These are phyloP conservation scores for Laguncularia racemosa DNA, from an alignment of 345 rosid species.

Conservation along the genomic window DNA sequence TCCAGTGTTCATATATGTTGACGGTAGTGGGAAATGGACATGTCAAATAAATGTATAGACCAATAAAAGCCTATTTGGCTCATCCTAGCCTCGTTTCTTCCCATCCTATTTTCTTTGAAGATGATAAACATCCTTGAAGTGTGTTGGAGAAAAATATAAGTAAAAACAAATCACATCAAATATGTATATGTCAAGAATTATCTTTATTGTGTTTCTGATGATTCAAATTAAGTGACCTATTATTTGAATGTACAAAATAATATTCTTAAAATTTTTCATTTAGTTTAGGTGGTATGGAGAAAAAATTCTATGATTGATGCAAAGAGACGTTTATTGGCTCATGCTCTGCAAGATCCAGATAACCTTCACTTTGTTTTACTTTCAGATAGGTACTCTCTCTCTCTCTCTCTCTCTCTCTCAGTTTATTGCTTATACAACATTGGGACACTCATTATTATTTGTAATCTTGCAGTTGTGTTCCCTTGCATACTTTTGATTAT, in stretches of 20 bases:
- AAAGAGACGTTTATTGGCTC: slow-evolving; percentile 72
- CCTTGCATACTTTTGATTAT: slow-evolving; percentile 75
- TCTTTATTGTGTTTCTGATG: not conserved
- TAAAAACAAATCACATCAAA: too few relatives aligned
- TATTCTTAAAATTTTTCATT: not conserved
- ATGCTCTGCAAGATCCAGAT: slow-evolving; percentile 77
- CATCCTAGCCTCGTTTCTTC: too few relatives aligned
- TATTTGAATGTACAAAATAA: not conserved
- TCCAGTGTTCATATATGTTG: too few relatives aligned
- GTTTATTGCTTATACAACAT: not conserved
- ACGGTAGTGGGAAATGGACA: too few relatives aligned
- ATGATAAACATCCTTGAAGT: too few relatives aligned
- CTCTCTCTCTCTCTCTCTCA: slow-evolving; percentile 6
- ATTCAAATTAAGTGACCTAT: not conserved
- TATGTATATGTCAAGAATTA: too few relatives aligned
- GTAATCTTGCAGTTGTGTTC: slow-evolving; percentile 67
- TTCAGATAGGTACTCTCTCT: slow-evolving; percentile 68
- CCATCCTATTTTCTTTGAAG: too few relatives aligned
- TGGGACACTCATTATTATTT: slow-evolving; percentile 6
- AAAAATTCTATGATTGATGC: slow-evolving; percentile 95
- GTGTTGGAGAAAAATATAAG: too few relatives aligned
- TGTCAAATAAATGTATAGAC: too few relatives aligned
- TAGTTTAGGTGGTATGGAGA: slow-evolving; percentile 77
- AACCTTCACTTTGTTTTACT: slow-evolving; percentile 91
- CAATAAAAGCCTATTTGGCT: too few relatives aligned